Evolutionary conservation across 1,284 basidiomycete genomes (phyloP).

Genomic region (Prillingera fragicola): DNA sequence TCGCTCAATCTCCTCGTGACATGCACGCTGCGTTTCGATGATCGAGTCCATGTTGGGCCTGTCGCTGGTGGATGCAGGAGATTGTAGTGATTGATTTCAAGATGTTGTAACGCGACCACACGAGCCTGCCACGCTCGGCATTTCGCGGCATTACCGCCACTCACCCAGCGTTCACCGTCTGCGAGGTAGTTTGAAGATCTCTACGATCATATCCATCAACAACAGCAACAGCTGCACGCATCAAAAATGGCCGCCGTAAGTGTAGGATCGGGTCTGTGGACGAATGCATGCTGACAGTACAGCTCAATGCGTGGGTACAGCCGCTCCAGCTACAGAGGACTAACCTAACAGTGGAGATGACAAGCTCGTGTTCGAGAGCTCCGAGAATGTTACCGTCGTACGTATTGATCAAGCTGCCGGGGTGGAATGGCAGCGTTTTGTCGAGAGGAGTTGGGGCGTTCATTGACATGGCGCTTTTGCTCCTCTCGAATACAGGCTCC

Average conservation of each 20-base stretch:
- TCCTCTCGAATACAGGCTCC: conserved; percentile 48
- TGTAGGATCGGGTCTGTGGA: conserved; percentile 58
- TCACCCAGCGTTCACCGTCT: too few species aligned
- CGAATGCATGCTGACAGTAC: conserved; percentile 15
- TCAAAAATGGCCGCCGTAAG: conserved; percentile 64
- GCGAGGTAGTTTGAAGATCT: too few species aligned
- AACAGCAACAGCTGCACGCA: conserved; percentile 5
- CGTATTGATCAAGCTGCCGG: conserved; percentile 31
- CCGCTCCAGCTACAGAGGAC: neutral
- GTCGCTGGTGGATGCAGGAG: neutral
- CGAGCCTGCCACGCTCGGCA: neutral
- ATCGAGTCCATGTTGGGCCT: conserved; percentile 69
- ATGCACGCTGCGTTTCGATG: conserved; percentile 85
- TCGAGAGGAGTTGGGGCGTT: conserved; percentile 46
- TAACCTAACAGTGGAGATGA: conserved; percentile 39
- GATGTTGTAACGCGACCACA: too few species aligned
- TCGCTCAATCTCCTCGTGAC: conserved; percentile 91
- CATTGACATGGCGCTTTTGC: conserved; percentile 43
- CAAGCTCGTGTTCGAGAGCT: conserved; percentile 97
- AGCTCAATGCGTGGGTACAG: conserved; percentile 41
- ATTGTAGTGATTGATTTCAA: neutral
- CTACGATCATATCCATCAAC: conserved; percentile 1
- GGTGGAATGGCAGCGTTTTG: conserved; percentile 27
- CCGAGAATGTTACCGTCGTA: conserved; percentile 77
- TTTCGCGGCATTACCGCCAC: conserved; percentile 14